Evolutionary conservation across 257 asterid genomes (phyloP).

Genomic region (Przewalskia tangutica): DNA sequence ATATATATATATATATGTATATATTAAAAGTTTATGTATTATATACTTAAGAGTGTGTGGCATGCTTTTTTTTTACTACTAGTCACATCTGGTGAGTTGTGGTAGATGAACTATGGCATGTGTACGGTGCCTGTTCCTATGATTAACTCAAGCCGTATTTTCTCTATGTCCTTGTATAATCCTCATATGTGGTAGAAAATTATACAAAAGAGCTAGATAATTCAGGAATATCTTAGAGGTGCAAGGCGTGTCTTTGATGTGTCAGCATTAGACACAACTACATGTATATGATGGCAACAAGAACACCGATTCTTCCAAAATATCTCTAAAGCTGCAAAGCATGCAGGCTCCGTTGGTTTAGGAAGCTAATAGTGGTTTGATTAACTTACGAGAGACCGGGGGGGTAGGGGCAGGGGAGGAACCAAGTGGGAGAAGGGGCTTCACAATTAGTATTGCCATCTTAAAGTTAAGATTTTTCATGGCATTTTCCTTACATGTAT

Average conservation of each 20-base stretch:
- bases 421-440: background rate
- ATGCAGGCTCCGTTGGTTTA: background rate
- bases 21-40: background rate
- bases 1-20: too few species aligned
- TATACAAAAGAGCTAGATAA: background rate
- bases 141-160: background rate
- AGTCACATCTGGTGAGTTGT: background rate
- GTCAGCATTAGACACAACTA: background rate
- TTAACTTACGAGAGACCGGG: background rate
- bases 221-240: constrained; percentile 16
- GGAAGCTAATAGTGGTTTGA: background rate
- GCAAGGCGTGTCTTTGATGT: background rate
- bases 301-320: background rate
- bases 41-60: background rate
- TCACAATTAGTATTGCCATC: background rate
- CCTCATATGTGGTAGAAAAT: background rate
- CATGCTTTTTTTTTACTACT: background rate
- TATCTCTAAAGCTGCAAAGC: background rate
- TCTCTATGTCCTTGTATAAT: background rate
- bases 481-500: background rate
- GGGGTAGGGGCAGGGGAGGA: background rate
- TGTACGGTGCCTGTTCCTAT: background rate
- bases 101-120: background rate
- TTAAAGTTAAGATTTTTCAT: background rate
- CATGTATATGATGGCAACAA: too few species aligned